phyloP scores from a whole-genome alignment of 331 rosid genomes.

The Pyrus hybrid region DNA sequence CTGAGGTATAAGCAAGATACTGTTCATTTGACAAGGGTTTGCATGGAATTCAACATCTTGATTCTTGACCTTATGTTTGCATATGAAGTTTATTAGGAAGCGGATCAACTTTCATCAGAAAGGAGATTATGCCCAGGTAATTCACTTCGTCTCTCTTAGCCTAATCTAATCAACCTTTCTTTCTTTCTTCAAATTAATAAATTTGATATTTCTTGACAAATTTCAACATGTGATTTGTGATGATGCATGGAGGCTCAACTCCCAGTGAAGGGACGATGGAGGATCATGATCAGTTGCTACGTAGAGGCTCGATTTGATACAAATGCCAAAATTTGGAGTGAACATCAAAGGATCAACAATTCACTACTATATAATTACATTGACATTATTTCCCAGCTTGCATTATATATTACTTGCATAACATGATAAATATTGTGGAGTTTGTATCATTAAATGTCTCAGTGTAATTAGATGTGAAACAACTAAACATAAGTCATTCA shows the following conservation, averaged over 20 bases:
- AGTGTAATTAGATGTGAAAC: too few species aligned
- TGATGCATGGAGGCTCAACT: too few species aligned
- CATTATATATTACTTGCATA: background rate
- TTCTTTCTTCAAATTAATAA: background rate
- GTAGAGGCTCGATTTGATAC: background rate
- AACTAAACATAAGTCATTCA: too few species aligned
- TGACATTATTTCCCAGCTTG: background rate
- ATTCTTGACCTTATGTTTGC: background rate
- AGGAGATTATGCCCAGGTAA: background rate
- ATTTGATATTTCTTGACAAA: background rate
- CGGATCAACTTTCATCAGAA: background rate
- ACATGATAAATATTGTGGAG: background rate
- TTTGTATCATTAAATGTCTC: too few species aligned
- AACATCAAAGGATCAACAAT: background rate
- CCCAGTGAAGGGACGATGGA: background rate
- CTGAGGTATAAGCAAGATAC: constrained; percentile 21
- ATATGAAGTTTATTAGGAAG: background rate
- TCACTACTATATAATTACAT: background rate
- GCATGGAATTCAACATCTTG: constrained; percentile 32
- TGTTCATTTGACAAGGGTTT: constrained; percentile 28
- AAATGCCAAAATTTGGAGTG: background rate
- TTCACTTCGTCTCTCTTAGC: background rate
- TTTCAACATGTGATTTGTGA: background rate
- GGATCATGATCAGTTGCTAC: background rate
- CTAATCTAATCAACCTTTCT: background rate